Conservation (phyloP, 106 monocot species). For the Chionographis japonica region DNA sequence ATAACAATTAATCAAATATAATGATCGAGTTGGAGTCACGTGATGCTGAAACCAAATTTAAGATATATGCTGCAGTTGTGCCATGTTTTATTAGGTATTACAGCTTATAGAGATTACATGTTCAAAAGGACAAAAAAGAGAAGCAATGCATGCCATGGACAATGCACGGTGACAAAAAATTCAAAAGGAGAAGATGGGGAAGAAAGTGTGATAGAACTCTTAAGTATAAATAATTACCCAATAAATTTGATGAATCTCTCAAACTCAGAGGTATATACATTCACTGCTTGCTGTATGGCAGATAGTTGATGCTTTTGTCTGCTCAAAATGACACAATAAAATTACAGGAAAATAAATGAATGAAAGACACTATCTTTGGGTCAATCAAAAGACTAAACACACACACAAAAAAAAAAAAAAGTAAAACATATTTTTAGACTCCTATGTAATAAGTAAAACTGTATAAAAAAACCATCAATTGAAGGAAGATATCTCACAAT, state of each 20-base stretch:
- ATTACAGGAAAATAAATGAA: background rate
- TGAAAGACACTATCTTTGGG: background rate
- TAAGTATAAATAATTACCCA: slow-evolving; percentile 38
- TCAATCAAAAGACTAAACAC: background rate
- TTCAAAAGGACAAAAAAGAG: too few relatives aligned
- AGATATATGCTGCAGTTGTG: too few relatives aligned
- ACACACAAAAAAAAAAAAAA: slow-evolving; percentile 5
- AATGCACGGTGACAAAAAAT: too few relatives aligned
- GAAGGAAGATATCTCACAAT: slow-evolving; percentile 46
- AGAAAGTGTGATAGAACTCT: background rate
- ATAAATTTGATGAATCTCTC: slow-evolving; percentile 77
- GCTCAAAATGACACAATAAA: slow-evolving; percentile 12
- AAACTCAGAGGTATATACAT: slow-evolving; percentile 69
- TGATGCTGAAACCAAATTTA: too few relatives aligned
- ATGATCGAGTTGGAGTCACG: too few relatives aligned
- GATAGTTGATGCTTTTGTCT: slow-evolving; percentile 60
- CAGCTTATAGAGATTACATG: too few relatives aligned
- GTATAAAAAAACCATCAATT: background rate
- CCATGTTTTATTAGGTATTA: too few relatives aligned
- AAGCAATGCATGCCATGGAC: too few relatives aligned
- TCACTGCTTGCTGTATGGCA: slow-evolving; percentile 59
- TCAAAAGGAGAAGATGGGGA: background rate
- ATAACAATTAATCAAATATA: too few relatives aligned
- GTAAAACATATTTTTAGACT: background rate
- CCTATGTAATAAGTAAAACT: background rate